Conservation (phyloP, 495 filamentous ascomycete genomes). For the Penicillium pancosmium region DNA sequence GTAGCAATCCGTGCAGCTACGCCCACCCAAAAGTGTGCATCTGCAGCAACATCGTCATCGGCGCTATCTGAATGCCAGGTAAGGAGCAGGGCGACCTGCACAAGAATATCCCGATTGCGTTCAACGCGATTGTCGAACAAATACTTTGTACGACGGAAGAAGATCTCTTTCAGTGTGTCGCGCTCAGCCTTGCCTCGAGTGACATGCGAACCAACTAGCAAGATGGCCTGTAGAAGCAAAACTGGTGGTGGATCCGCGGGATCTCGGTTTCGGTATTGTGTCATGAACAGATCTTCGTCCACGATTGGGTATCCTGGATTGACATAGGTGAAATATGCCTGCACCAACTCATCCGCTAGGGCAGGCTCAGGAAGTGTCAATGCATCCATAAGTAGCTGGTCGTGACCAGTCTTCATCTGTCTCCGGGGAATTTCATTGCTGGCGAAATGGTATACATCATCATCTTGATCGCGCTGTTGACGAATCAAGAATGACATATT, state of each 20-base stretch:
- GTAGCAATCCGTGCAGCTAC: conserved; percentile 51
- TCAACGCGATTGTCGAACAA: conserved; percentile 53
- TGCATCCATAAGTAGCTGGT: conserved; percentile 52
- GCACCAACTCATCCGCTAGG: conserved; percentile 49
- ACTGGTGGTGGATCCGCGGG: conserved; percentile 49
- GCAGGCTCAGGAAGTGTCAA: conserved; percentile 48
- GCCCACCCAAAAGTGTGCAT: conserved; percentile 54
- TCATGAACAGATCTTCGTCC: conserved; percentile 51
- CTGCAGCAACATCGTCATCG: conserved; percentile 52
- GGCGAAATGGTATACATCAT: conserved; percentile 51
- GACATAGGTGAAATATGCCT: conserved; percentile 49
- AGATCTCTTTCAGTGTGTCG: conserved; percentile 47
- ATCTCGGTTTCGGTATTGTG: conserved; percentile 51
- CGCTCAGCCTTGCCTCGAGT: conserved; percentile 43
- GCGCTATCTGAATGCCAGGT: conserved; percentile 53
- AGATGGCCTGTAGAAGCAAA: conserved; percentile 47
- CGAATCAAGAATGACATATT: conserved; percentile 57
- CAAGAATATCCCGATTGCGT: conserved; percentile 51
- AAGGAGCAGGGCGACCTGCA: conserved; percentile 49
- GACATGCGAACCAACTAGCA: conserved; percentile 50
- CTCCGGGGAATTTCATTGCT: conserved; percentile 51
- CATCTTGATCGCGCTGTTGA: conserved; percentile 49
- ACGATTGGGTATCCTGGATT: conserved; percentile 50
- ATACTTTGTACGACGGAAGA: conserved; percentile 52
- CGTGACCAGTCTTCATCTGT: conserved; percentile 47